Evolutionary conservation across 2,329 filamentous ascomycete genomes (phyloP).

Genomic region (Beauveria sp.): DNA sequence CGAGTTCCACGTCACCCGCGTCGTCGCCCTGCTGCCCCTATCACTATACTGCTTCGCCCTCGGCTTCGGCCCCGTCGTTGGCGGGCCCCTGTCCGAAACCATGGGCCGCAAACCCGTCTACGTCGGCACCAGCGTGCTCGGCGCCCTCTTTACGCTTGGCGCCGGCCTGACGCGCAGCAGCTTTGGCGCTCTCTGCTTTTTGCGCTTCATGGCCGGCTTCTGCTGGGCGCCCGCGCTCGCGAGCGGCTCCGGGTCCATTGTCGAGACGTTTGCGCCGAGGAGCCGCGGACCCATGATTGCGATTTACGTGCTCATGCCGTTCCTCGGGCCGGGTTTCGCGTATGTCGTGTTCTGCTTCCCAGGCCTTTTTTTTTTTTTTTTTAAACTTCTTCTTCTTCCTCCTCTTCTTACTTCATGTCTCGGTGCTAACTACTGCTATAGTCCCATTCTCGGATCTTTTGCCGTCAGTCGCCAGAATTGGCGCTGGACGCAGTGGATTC

Average conservation of each 20-base stretch:
- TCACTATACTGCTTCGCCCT: slow-evolving; percentile 55
- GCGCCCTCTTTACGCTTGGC: slow-evolving; percentile 49
- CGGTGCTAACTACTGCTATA: slow-evolving; percentile 17
- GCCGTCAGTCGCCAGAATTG: slow-evolving; percentile 37
- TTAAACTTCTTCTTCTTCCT: background rate
- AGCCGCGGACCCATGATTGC: slow-evolving; percentile 35
- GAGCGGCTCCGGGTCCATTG: slow-evolving; percentile 41
- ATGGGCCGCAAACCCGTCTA: slow-evolving; percentile 49
- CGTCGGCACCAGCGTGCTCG: slow-evolving; percentile 35
- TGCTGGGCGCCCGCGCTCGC: slow-evolving; percentile 41
- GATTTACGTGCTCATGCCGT: slow-evolving; percentile 43
- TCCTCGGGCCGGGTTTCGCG: slow-evolving; percentile 45
- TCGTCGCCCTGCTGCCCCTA: slow-evolving; percentile 50
- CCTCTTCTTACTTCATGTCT: background rate
- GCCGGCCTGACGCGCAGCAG: slow-evolving; percentile 41
- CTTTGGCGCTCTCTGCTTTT: slow-evolving; percentile 43
- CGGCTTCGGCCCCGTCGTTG: slow-evolving; percentile 50
- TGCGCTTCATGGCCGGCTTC: slow-evolving; percentile 51
- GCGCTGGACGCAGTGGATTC: slow-evolving; percentile 47
- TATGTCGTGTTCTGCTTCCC: slow-evolving; percentile 20
- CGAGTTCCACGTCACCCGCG: slow-evolving; percentile 47
- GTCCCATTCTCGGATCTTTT: slow-evolving; percentile 42
- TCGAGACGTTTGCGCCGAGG: slow-evolving; percentile 39
- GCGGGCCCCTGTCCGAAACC: slow-evolving; percentile 51
- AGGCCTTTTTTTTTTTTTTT: background rate